Evolutionary conservation across 495 filamentous ascomycete species (phyloP).

Genomic region (Talaromyces adpressus): DNA sequence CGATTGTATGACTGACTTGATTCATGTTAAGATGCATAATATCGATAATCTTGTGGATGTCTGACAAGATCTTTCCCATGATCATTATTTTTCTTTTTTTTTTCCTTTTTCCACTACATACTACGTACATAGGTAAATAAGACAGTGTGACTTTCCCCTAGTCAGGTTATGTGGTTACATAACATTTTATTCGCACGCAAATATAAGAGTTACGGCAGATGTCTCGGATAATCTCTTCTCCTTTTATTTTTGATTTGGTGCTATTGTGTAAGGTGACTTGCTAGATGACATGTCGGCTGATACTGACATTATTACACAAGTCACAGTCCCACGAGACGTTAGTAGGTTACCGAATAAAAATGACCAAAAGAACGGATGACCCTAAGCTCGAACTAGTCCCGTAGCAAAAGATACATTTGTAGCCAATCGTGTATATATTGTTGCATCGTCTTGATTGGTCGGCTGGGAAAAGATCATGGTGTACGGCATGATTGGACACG

Average conservation of each 20-base stretch:
- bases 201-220: not conserved
- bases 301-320: not conserved
- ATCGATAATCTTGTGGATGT: not conserved
- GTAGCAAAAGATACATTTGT: not conserved
- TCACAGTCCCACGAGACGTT: not conserved
- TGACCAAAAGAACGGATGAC: not conserved
- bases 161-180: not conserved
- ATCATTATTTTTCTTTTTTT: not conserved
- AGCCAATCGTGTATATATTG: not conserved
- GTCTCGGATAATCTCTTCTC: not conserved
- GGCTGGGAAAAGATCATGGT: not conserved
- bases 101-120: not conserved
- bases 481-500: not conserved
- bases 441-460: not conserved
- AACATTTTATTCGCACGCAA: not conserved
- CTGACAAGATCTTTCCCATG: not conserved
- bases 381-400: not conserved
- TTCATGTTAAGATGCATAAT: not conserved
- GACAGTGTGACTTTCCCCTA: not conserved
- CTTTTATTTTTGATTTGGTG: not conserved
- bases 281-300: not conserved
- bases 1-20: not conserved
- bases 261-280: not conserved
- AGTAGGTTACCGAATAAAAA: not conserved
- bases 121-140: not conserved